Percentiles rank a stretch among this genome's conserved stretches.
Conservation (phyloP, 805 yeast species). For the Spencermartinsiella europaea region DNA sequence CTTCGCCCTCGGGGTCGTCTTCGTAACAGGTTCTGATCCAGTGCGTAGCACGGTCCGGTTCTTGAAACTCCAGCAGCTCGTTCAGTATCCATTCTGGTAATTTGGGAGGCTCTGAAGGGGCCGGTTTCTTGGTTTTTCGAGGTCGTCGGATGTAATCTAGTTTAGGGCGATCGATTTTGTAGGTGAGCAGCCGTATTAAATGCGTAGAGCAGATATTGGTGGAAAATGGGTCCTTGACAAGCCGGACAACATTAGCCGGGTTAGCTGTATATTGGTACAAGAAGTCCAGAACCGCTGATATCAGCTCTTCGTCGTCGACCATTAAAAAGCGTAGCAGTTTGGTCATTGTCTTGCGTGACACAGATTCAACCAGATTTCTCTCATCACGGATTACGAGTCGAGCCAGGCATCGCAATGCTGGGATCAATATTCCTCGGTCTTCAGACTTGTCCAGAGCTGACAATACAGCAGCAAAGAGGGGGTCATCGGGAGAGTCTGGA, state of each 20-base stretch:
- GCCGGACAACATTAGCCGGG: constrained; percentile 47
- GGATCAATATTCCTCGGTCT: constrained; percentile 66
- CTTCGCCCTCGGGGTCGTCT: constrained; percentile 72
- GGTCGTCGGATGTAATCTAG: constrained; percentile 35
- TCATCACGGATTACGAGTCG: constrained; percentile 68
- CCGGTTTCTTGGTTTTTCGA: constrained; percentile 47
- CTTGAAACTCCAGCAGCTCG: constrained; percentile 62
- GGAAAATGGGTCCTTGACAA: constrained; percentile 45
- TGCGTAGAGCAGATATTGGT: constrained; percentile 50
- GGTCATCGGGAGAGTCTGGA: constrained; percentile 67
- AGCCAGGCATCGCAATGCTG: constrained; percentile 70
- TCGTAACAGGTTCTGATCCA: constrained; percentile 94
- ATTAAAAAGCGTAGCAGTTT: constrained; percentile 54
- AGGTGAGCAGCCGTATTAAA: constrained; percentile 57
- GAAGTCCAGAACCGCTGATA: constrained; percentile 71
- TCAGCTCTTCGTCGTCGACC: constrained; percentile 69
- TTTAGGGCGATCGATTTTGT: constrained; percentile 36
- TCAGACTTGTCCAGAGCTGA: constrained; percentile 44
- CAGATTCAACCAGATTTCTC: constrained; percentile 46
- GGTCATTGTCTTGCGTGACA: constrained; percentile 45
- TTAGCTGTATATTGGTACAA: constrained; percentile 75
- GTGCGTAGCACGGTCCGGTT: constrained; percentile 85
- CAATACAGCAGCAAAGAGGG: constrained; percentile 54
- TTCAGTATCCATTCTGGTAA: constrained; percentile 50
- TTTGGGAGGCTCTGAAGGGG: constrained; percentile 62